phyloP scores from a whole-genome alignment of 805 yeast species.

The Ogataea polymorpha region DNA sequence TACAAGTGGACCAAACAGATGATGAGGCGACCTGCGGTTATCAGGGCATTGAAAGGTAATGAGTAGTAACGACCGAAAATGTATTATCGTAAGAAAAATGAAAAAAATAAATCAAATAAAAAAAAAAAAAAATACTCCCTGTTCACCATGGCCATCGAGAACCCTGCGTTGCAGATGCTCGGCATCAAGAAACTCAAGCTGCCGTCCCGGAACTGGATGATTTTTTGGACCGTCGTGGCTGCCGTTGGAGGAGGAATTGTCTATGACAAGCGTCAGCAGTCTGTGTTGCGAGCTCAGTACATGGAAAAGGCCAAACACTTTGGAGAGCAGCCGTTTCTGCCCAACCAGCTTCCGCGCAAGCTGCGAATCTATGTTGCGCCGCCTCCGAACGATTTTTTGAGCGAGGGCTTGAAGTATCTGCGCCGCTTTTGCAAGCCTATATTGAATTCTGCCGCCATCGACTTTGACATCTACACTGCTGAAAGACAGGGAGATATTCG shows the following conservation, averaged over 20 bases:
- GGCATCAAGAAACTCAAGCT: slow-evolving; percentile 75
- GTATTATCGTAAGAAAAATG: background rate
- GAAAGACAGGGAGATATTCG: slow-evolving; percentile 89
- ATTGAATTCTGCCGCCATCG: slow-evolving; percentile 78
- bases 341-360: slow-evolving; percentile 64
- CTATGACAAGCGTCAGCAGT: slow-evolving; percentile 77
- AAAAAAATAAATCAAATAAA: slow-evolving; percentile 2
- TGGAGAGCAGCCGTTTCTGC: slow-evolving; percentile 43
- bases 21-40: slow-evolving; percentile 93
- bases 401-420: slow-evolving; percentile 68
- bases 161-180: slow-evolving; percentile 82
- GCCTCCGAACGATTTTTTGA: slow-evolving; percentile 92
- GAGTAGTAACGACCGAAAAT: slow-evolving; percentile 9
- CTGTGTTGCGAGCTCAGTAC: slow-evolving; percentile 60
- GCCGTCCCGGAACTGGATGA: slow-evolving; percentile 92
- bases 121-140: background rate
- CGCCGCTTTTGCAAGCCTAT: slow-evolving; percentile 82
- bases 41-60: slow-evolving; percentile 69
- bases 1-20: slow-evolving; percentile 93
- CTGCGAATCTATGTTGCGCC: slow-evolving; percentile 86
- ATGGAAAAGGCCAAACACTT: slow-evolving; percentile 54
- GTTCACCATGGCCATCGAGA: slow-evolving; percentile 22
- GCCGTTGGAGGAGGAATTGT: slow-evolving; percentile 68
- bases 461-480: slow-evolving; percentile 74
- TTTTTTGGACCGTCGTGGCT: slow-evolving; percentile 74